A percentile compares a stretch with the other conserved stretches of the same genome.
These are phyloP conservation scores for Chondrostereum purpureum DNA, from an alignment of 1,284 basidiomycete genomes.

Conservation along the genomic window DNA sequence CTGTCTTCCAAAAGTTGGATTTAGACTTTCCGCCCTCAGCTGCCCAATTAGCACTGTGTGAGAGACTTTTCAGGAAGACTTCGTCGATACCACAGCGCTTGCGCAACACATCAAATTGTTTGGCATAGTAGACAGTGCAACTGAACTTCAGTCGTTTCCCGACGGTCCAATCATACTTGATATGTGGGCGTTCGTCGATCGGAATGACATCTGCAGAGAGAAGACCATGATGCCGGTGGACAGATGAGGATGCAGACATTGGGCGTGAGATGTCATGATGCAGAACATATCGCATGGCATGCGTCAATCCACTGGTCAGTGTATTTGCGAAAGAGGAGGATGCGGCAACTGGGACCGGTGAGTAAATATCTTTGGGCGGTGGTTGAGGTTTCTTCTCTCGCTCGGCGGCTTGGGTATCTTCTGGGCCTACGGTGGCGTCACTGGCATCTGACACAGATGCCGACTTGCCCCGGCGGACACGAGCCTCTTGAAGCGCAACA, in stretches of 20 bases:
- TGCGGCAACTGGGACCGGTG: conserved; percentile 4
- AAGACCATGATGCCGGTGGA: conserved; percentile 43
- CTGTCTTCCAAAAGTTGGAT: conserved; percentile 74
- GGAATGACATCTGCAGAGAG: conserved; percentile 35
- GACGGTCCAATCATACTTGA: conserved; percentile 74
- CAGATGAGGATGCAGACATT: conserved; percentile 24
- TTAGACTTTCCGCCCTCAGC: conserved; percentile 70
- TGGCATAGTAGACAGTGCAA: conserved; percentile 75
- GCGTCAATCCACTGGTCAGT: conserved; percentile 45
- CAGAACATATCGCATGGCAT: conserved; percentile 53
- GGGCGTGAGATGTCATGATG: conserved; percentile 24
- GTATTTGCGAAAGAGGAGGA: conserved; percentile 36
- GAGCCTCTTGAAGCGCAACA: conserved; percentile 26
- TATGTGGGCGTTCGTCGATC: conserved; percentile 67
- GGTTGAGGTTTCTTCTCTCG: conserved; percentile 10
- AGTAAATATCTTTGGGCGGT: conserved; percentile 13
- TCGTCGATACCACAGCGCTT: conserved; percentile 63
- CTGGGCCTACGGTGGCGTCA: conserved; percentile 29
- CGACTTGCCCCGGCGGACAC: conserved; percentile 30
- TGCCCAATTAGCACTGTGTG: conserved; percentile 57
- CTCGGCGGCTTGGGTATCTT: conserved; percentile 10
- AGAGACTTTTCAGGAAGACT: conserved; percentile 53
- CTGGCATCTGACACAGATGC: conserved; percentile 34
- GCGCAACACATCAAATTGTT: conserved; percentile 65
- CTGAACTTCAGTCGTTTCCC: conserved; percentile 67